Conservation (phyloP, 2,329 filamentous ascomycete genomes). For the Paramyrothecium sp. region DNA sequence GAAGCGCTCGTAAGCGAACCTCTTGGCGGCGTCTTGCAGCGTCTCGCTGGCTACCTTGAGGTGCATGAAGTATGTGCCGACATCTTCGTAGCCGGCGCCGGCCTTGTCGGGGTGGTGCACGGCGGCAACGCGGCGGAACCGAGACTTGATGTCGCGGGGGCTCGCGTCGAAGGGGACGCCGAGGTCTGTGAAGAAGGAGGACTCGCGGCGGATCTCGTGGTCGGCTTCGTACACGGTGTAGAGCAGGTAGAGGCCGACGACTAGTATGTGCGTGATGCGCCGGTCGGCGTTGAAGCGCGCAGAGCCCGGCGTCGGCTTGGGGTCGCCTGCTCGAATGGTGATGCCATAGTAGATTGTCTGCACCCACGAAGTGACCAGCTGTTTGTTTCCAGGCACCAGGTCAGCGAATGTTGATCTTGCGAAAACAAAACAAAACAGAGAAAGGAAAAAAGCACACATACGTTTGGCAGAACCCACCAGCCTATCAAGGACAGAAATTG, state of each 20-base stretch:
- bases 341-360: conserved; percentile 85
- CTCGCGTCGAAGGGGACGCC: conserved; percentile 66
- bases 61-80: conserved; percentile 66
- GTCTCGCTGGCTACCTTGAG: conserved; percentile 83
- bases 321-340: conserved; percentile 85
- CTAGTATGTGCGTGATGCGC: conserved; percentile 77
- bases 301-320: conserved; percentile 70
- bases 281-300: conserved; percentile 71
- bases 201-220: conserved; percentile 68
- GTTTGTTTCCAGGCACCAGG: conserved; percentile 29
- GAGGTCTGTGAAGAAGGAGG: conserved; percentile 79
- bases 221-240: conserved; percentile 95
- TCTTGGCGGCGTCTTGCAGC: conserved; percentile 69
- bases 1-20: conserved; percentile 89
- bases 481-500: conserved; percentile 51
- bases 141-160: conserved; percentile 77
- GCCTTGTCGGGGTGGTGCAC: conserved; percentile 85
- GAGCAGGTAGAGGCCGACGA: conserved; percentile 79
- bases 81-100: conserved; percentile 28
- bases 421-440: neutral
- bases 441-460: conserved; percentile 26
- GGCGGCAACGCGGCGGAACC: conserved; percentile 75
- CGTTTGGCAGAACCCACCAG: conserved; percentile 56
- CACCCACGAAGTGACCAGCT: conserved; percentile 76
- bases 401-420: neutral